A percentile compares a stretch with the other conserved stretches of the same genome.
Conservation (phyloP, 2,329 filamentous ascomycete species). For the Talaromyces sp. region DNA sequence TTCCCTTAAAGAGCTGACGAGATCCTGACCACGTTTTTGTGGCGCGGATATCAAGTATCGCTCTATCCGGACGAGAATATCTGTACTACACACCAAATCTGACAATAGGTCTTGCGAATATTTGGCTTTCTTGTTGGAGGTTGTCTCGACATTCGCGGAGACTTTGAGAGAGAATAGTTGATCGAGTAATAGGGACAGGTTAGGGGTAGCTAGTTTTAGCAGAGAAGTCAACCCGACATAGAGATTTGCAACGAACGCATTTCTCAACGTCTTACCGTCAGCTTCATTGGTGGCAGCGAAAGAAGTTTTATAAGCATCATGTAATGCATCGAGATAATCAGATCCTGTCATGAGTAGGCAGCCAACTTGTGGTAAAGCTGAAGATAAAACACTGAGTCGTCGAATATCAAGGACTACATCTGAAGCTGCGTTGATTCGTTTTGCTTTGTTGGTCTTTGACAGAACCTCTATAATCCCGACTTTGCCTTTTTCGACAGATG, state of each 20-base stretch:
- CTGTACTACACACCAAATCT: conserved; percentile 76
- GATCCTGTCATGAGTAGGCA: conserved; percentile 74
- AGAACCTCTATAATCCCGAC: conserved; percentile 32
- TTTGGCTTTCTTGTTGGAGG: conserved; percentile 25
- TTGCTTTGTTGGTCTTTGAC: conserved; percentile 14
- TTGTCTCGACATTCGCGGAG: conserved; percentile 60
- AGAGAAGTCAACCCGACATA: conserved; percentile 74
- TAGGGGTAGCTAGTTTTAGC: conserved; percentile 63
- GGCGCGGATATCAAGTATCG: conserved; percentile 32
- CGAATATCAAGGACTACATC: conserved; percentile 31
- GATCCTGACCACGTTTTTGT: conserved; percentile 42
- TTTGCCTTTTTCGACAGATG: conserved; percentile 39
- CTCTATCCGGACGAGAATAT: conserved; percentile 56
- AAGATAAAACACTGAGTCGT: conserved; percentile 39
- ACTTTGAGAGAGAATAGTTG: conserved; percentile 77
- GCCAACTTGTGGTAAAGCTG: conserved; percentile 44
- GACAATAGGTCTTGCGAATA: conserved; percentile 64
- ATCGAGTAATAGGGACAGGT: conserved; percentile 73
- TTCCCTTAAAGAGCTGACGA: conserved; percentile 37
- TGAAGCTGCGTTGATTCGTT: conserved; percentile 16
- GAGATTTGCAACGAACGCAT: conserved; percentile 65
- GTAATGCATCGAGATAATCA: conserved; percentile 78
- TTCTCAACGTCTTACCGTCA: conserved; percentile 54
- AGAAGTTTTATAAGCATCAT: conserved; percentile 35
- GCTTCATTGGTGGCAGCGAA: conserved; percentile 52